Conservation (phyloP, 1,284 basidiomycete genomes). For the Blastosporella zonata region DNA sequence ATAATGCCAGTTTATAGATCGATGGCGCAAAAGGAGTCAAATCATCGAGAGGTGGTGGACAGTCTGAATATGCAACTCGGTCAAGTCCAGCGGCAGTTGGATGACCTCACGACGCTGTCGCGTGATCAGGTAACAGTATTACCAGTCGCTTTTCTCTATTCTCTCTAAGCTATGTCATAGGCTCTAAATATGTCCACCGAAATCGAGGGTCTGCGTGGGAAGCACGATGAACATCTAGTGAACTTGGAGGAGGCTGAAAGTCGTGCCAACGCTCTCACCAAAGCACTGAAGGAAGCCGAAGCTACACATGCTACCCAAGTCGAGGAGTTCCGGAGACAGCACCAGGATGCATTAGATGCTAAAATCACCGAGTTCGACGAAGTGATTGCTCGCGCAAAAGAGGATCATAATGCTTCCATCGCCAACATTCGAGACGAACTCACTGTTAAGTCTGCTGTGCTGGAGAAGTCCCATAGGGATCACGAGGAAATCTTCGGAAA, state of each 20-base stretch:
- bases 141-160: neutral
- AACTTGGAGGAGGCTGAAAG: constrained; percentile 53
- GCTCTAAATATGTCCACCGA: constrained; percentile 84
- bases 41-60: constrained; percentile 76
- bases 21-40: constrained; percentile 92
- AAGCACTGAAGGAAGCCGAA: constrained; percentile 48
- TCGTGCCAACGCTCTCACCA: constrained; percentile 54
- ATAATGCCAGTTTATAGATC: constrained; percentile 48
- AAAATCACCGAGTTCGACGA: constrained; percentile 53
- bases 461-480: constrained; percentile 33
- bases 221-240: constrained; percentile 51
- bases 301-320: constrained; percentile 45
- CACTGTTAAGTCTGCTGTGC: constrained; percentile 26
- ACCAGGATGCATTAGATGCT: constrained; percentile 49
- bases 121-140: constrained; percentile 64
- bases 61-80: constrained; percentile 63
- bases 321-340: constrained; percentile 48
- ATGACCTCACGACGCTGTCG: constrained; percentile 75
- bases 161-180: constrained; percentile 34
- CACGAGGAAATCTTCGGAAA: constrained; percentile 52
- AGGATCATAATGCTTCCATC: constrained; percentile 37
- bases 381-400: constrained; percentile 38
- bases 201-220: constrained; percentile 67
- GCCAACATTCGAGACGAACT: constrained; percentile 42
- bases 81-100: constrained; percentile 73